phyloP scores from a whole-genome alignment of 805 yeast genomes.

The Priceomyces melissophilus region DNA sequence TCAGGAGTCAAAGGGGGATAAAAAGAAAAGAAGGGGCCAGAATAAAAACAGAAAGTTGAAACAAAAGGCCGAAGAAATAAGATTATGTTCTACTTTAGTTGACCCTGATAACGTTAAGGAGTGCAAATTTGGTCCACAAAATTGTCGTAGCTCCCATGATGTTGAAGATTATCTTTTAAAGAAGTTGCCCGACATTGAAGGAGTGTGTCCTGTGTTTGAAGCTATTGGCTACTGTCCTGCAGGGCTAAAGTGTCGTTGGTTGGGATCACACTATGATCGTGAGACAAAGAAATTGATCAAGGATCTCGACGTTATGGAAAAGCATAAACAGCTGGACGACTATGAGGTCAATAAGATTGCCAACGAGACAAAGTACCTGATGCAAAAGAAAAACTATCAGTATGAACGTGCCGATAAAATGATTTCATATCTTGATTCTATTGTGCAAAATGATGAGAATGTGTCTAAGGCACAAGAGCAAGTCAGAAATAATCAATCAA shows the following conservation, averaged over 20 bases:
- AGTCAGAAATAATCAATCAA: constrained; percentile 36
- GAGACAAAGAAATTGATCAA: constrained; percentile 44
- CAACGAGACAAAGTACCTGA: constrained; percentile 39
- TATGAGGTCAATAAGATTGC: constrained; percentile 64
- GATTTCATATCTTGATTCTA: constrained; percentile 61
- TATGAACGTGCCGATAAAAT: constrained; percentile 57
- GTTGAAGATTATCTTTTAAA: constrained; percentile 55
- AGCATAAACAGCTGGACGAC: constrained; percentile 28
- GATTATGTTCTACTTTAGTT: constrained; percentile 61
- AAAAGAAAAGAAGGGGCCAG: constrained; percentile 66
- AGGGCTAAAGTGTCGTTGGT: constrained; percentile 92
- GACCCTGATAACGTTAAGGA: constrained; percentile 47
- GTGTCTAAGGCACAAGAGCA: constrained; percentile 31
- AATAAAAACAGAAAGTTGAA: constrained; percentile 76
- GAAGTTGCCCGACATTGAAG: constrained; percentile 71
- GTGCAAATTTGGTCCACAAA: constrained; percentile 65
- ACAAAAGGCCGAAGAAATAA: constrained; percentile 61
- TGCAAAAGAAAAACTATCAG: constrained; percentile 61
- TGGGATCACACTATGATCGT: constrained; percentile 60
- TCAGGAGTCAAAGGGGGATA: constrained; percentile 30
- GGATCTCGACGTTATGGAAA: constrained; percentile 40
- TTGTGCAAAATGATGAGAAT: constrained; percentile 43
- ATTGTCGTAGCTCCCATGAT: constrained; percentile 79
- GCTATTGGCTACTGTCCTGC: constrained; percentile 88
- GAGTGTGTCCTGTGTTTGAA: constrained; percentile 78